These are phyloP conservation scores for Emergomyces orientalis DNA, from an alignment of 2,329 filamentous ascomycete genomes.

Conservation along the genomic window DNA sequence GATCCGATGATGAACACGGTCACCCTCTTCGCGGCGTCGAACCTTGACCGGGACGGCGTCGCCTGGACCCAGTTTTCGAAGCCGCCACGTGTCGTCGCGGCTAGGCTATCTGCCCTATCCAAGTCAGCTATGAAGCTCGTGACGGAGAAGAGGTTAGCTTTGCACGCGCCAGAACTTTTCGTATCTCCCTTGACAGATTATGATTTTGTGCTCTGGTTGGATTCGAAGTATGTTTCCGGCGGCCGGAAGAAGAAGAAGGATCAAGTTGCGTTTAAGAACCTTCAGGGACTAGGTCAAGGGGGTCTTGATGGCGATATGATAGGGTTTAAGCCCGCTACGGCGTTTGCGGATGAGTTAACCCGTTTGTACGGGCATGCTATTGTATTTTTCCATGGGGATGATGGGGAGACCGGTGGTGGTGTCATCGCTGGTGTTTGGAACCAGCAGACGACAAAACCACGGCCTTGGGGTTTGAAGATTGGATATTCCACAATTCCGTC, in stretches of 20 bases:
- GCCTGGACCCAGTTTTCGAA: slow-evolving; percentile 63
- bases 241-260: slow-evolving; percentile 29
- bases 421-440: slow-evolving; percentile 58
- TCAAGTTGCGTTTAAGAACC: slow-evolving; percentile 60
- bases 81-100: slow-evolving; percentile 73
- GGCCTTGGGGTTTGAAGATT: slow-evolving; percentile 30
- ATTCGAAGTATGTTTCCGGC: slow-evolving; percentile 42
- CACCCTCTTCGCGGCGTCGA: slow-evolving; percentile 71
- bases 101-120: slow-evolving; percentile 72
- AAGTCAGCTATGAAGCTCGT: slow-evolving; percentile 61
- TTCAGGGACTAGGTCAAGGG: slow-evolving; percentile 46
- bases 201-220: slow-evolving; percentile 73
- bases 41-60: slow-evolving; percentile 65
- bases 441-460: slow-evolving; percentile 35
- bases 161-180: slow-evolving; percentile 58
- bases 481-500: slow-evolving; percentile 27
- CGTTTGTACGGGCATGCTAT: slow-evolving; percentile 58
- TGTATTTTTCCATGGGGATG: slow-evolving; percentile 67
- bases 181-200: slow-evolving; percentile 65
- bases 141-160: slow-evolving; percentile 42
- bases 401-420: slow-evolving; percentile 38
- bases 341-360: slow-evolving; percentile 60
- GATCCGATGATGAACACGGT: slow-evolving; percentile 82
- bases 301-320: slow-evolving; percentile 37
- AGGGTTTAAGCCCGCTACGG: slow-evolving; percentile 51